Evolutionary conservation across 2,329 filamentous ascomycete genomes (phyloP).

Genomic region (Ampelomyces quisqualis): DNA sequence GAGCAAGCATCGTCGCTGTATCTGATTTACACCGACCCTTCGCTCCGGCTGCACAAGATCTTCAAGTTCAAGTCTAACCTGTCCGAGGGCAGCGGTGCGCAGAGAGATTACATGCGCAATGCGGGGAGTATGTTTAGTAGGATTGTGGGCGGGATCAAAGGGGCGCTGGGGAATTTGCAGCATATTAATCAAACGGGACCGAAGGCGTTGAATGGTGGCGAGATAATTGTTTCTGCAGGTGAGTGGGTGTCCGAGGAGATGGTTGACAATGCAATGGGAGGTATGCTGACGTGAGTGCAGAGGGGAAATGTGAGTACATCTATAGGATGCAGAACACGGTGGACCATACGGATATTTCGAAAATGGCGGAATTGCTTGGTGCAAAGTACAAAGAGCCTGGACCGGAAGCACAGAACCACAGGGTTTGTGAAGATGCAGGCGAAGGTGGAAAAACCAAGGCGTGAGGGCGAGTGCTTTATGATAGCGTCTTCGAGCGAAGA

Average conservation of each 20-base stretch:
- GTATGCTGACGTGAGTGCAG: slow-evolving; percentile 16
- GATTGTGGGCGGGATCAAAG: slow-evolving; percentile 21
- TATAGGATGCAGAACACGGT: slow-evolving; percentile 32
- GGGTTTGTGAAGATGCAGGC: no score
- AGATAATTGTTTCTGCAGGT: slow-evolving; percentile 23
- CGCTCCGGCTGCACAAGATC: slow-evolving; percentile 18
- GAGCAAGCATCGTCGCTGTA: slow-evolving; percentile 17
- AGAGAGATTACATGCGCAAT: slow-evolving; percentile 26
- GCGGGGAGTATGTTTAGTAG: slow-evolving; percentile 16
- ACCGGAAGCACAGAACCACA: no score
- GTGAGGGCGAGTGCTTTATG: no score
- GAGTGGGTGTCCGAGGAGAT: not conserved
- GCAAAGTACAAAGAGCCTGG: not conserved
- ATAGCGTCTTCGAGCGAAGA: no score
- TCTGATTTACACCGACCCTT: slow-evolving; percentile 28
- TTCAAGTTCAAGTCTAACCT: slow-evolving; percentile 25
- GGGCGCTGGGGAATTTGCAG: slow-evolving; percentile 17
- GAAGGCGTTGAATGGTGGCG: slow-evolving; percentile 27
- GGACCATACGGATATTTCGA: slow-evolving; percentile 22
- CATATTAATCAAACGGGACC: slow-evolving; percentile 24
- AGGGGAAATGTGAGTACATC: slow-evolving; percentile 25
- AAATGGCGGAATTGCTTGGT: slow-evolving; percentile 9
- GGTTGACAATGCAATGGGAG: not conserved
- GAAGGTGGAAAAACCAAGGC: no score
- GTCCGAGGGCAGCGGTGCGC: slow-evolving; percentile 13